Base-by-base conservation (phyloP, 1,284 basidiomycete genomes). In the Rhodotorula sp. region DNA sequence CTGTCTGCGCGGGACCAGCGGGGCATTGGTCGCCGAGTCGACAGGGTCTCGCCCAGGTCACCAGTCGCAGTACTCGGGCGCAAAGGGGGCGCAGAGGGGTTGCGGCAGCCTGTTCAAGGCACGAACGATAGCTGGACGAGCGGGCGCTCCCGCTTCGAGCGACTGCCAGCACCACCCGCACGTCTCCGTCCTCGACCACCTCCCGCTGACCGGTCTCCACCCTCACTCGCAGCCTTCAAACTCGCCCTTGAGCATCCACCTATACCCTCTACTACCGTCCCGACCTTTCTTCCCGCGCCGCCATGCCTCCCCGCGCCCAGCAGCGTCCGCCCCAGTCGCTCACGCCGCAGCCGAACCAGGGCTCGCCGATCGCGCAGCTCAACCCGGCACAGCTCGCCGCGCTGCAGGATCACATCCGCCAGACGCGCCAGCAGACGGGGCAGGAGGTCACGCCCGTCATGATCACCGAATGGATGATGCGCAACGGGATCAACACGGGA, bases 381-480 rank as follows among this genome's bases (percentile, higher is more conserved):
- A 73, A 64, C 59, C 66, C 71, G 21, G 66, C 67, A 46, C 74
- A 76, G 53, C 61, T 76, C 37, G 57, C 66, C 21, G 69, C 66
- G 29, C 64, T 76, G 19, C 74, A 76, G 51, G 71, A 73, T 21
- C 66, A 73, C 61, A 69, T 76, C 32, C 74, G 74, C 22, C 53
- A 66, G 25, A 67, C 64, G 10, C 56, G 69, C 36, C 50, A 41
- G 27, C 56, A 56, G 51, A 76, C 74, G n/a, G 74, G 74, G 0
- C 69, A 71, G 59, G 74, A 76, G 64, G 63, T 71, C 27, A 76
- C 74, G 27, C 63, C 71, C 34, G 60, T 55, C 25, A 62, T 69
- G 64, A 67, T 76, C 25, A 66, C 66, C 22, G 71, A 73, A 22
- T 76, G 72, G 71, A 71, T 73, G 69, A 48, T 48, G 22, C 36